phyloP scores from a whole-genome alignment of 768 basidiomycete species.

The Xerocomellus amylosporus region DNA sequence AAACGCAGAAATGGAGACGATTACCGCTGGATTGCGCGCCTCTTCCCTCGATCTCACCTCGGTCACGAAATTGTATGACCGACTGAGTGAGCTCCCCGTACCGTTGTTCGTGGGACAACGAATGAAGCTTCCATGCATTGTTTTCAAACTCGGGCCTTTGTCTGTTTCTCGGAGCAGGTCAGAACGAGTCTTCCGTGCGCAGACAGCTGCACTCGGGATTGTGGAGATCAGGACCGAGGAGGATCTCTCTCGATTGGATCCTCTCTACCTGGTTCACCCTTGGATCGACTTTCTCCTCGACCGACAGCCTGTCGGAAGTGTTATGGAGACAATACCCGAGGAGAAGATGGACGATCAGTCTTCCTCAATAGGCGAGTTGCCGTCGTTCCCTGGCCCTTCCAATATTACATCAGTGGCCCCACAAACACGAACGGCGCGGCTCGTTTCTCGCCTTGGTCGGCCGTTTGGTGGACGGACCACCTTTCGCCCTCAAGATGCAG shows the following conservation, averaged over 20 bases:
- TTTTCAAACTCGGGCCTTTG: background rate
- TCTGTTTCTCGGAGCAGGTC: background rate
- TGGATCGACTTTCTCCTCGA: background rate
- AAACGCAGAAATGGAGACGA: background rate
- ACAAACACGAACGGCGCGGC: background rate
- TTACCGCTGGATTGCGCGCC: background rate
- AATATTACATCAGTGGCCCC: no score
- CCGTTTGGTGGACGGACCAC: background rate
- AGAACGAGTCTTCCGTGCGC: background rate
- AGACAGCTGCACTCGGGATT: background rate
- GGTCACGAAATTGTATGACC: no score
- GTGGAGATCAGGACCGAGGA: background rate
- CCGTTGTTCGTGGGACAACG: background rate
- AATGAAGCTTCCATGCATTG: slow-evolving; percentile 10
- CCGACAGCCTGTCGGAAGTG: background rate
- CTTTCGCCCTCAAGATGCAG: no score
- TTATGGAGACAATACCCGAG: no score
- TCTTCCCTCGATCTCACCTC: background rate
- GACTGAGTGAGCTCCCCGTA: background rate
- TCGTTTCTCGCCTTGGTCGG: background rate
- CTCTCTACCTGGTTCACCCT: background rate
- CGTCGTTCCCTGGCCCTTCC: background rate
- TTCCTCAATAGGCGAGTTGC: background rate
- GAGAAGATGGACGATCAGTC: background rate
- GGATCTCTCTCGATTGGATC: no score